Base-by-base conservation (phyloP, 2,329 filamentous ascomycete genomes). In the Cryphonectria naterciae region DNA sequence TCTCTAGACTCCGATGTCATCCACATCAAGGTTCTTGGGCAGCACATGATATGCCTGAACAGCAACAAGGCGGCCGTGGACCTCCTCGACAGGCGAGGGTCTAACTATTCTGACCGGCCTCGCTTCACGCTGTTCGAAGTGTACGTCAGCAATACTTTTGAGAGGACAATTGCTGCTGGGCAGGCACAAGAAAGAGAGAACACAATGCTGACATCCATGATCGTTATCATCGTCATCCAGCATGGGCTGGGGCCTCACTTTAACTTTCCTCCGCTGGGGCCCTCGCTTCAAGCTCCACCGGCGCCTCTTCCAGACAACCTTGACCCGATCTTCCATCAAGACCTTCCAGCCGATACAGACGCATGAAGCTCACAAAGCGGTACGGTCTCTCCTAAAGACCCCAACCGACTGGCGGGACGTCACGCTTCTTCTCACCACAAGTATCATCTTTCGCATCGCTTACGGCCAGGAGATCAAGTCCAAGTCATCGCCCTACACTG, bases 191-290 rank as follows among this genome's bases (percentile, higher is more conserved):
- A n/a, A 11, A n/a, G 2, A n/a, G 22, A 49, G 46, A n/a, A 37
- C 2, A 10, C 19, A 46, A n/a, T 28, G 46, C 64, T 70, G 60
- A 70, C 65, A 46, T 62, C 11, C 11, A 7, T 46, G 25, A 56
- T 19, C 19, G 10, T 39, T 39, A 49, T 49, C 22, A 49, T n/a
- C 46, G 1, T 7, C 43, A 22, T 49, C 5, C 63, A 78, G 77
- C 61, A 81, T 83, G 80, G 82, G 82, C 41, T 85, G 82, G 82
- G 77, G 80, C 3, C 78, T 79, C 17, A 84, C 82, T 0, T 75
- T 83, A 22, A 83, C 82, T n/a, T 84, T 83, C 74, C 77, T 83
- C 5, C 77, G 77, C 64, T 80, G 77, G 75, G 82, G 82, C 6
- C 77, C 78, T 3, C 78, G 77, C 69, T 84, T 83, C 72, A 79